These are phyloP conservation scores for Fraxinus velutina DNA, from an alignment of 305 asterid species.

Conservation along the genomic window DNA sequence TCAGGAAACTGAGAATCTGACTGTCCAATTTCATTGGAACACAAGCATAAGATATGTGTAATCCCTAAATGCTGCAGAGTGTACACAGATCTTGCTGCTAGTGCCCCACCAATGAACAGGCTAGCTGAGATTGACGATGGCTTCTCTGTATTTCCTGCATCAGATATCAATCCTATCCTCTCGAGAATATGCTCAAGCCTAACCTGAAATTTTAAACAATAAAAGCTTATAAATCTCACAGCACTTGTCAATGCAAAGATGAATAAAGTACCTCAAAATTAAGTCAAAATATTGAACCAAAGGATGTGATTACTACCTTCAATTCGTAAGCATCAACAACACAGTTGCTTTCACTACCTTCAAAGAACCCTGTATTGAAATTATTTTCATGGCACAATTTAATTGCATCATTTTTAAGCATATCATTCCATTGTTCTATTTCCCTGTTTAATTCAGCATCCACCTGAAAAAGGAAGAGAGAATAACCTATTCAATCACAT, in stretches of 20 bases:
- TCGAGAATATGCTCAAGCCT: conserved; percentile 98
- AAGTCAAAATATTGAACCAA: not conserved
- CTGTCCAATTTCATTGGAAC: conserved; percentile 96
- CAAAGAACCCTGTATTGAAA: conserved; percentile 85
- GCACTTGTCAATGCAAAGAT: conserved; percentile 4
- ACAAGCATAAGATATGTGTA: conserved; percentile 80
- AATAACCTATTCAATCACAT: not conserved
- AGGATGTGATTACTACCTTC: conserved; percentile 47
- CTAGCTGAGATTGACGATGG: conserved; percentile 57
- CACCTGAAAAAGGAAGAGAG: conserved; percentile 49
- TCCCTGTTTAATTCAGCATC: conserved; percentile 82
- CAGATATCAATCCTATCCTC: conserved; percentile 76
- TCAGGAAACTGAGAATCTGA: conserved; percentile 87
- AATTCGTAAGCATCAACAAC: conserved; percentile 94
- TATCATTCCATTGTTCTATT: conserved; percentile 89
- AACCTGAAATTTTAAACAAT: conserved; percentile 46
- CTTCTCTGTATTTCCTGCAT: conserved; percentile 92
- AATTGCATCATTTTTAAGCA: conserved; percentile 75
- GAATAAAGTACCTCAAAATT: not conserved
- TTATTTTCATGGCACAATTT: conserved; percentile 88
- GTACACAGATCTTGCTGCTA: conserved; percentile 88
- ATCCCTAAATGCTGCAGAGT: conserved; percentile 85
- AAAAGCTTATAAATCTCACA: conserved; percentile 1
- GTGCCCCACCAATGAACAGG: conserved; percentile 88
- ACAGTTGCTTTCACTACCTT: conserved; percentile 79